phyloP scores from a whole-genome alignment of 805 yeast genomes.

The Barnettozyma sucrosica region DNA sequence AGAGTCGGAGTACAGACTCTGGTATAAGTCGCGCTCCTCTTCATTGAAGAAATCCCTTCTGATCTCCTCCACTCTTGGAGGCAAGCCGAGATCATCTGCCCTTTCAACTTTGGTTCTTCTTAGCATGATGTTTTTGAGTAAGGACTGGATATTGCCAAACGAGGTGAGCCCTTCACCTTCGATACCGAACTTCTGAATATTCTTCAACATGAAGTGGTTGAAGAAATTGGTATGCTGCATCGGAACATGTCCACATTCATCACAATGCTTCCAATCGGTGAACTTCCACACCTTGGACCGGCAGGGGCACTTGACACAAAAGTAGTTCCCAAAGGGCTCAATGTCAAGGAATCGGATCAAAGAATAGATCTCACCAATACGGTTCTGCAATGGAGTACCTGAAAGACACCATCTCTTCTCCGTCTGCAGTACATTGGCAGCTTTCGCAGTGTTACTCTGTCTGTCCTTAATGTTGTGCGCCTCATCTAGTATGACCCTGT shows the following conservation, averaged over 20 bases:
- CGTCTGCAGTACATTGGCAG: constrained; percentile 71
- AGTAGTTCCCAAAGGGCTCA: constrained; percentile 83
- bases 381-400: constrained; percentile 94
- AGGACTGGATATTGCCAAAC: constrained; percentile 66
- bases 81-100: constrained; percentile 95
- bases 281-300: constrained; percentile 79
- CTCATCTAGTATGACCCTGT: constrained; percentile 88
- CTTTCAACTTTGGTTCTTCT: constrained; percentile 93
- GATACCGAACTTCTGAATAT: constrained; percentile 80
- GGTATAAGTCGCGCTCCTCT: constrained; percentile 90
- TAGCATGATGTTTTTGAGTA: constrained; percentile 78
- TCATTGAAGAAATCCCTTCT: constrained; percentile 85
- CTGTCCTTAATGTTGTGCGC: constrained; percentile 97
- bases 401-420: constrained; percentile 85
- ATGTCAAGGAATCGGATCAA: constrained; percentile 78
- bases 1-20: constrained; percentile 80
- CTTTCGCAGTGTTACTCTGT: constrained; percentile 87
- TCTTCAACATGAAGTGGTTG: constrained; percentile 92
- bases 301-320: constrained; percentile 92
- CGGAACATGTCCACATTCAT: constrained; percentile 80
- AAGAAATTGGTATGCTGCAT: constrained; percentile 95
- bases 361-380: constrained; percentile 95
- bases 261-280: constrained; percentile 78
- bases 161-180: constrained; percentile 77
- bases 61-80: constrained; percentile 90